Evolutionary conservation across 352 stramenopile genomes (phyloP).

Genomic region (Globisporangium irregulare): DNA sequence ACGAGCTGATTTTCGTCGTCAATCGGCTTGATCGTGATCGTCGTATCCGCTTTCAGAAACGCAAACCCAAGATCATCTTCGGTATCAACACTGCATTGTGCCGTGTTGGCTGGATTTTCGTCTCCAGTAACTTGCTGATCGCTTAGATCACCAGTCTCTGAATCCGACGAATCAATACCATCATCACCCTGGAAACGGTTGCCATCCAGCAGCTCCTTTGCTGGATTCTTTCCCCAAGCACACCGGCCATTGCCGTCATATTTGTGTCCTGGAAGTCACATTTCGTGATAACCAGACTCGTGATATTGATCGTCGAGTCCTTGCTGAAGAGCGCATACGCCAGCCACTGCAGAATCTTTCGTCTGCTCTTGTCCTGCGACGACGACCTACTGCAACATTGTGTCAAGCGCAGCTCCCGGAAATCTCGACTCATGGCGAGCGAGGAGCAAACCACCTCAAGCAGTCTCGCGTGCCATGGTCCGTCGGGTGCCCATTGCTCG

Average conservation of each 20-base stretch:
- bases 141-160: not conserved
- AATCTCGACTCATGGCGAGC: not conserved
- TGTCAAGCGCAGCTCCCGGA: not conserved
- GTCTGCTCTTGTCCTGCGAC: not conserved
- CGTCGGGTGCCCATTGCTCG: not conserved
- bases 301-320: not conserved
- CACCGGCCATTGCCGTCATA: constrained; percentile 20
- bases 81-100: not conserved
- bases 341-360: constrained; percentile 9
- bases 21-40: not conserved
- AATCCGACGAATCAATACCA: not conserved
- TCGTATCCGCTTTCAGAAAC: not conserved
- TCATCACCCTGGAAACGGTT: not conserved
- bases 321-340: constrained; percentile 14
- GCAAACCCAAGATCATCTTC: not conserved
- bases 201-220: constrained; percentile 24
- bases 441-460: not conserved
- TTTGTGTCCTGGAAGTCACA: constrained; percentile 7
- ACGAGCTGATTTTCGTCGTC: not conserved
- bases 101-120: not conserved
- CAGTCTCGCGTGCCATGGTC: not conserved
- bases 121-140: not conserved
- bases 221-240: constrained; percentile 23
- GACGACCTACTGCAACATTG: no score
- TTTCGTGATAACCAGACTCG: not conserved